A percentile compares a stretch with the other conserved stretches of the same genome.
These are phyloP conservation scores for Solanum pimpinellifolium DNA, from an alignment of 257 asterid species.

Conservation along the genomic window DNA sequence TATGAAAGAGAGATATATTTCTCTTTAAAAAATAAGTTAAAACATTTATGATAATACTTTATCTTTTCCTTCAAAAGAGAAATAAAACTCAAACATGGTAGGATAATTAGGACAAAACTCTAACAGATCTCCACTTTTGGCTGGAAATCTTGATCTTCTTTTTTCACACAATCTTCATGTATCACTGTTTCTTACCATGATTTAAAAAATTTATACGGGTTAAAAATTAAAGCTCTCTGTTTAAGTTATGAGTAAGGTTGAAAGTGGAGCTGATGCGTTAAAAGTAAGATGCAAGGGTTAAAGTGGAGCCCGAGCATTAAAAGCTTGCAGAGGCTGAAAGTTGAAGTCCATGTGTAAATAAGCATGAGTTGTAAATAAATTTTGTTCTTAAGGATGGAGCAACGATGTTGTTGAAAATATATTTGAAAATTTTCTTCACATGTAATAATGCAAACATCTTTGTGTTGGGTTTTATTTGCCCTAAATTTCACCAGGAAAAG, in stretches of 20 bases:
- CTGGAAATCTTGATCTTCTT: background rate
- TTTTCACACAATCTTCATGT: background rate
- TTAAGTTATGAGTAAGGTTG: no score
- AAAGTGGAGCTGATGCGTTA: no score
- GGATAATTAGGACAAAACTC: background rate
- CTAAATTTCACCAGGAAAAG: no score
- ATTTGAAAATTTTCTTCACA: background rate
- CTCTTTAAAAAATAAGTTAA: no score
- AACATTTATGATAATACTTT: no score
- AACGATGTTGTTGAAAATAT: background rate
- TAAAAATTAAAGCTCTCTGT: background rate
- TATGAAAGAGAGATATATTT: background rate
- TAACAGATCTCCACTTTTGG: background rate
- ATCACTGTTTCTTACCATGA: background rate
- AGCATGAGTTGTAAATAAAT: background rate
- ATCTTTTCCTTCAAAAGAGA: background rate
- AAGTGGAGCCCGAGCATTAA: background rate
- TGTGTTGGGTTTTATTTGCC: no score
- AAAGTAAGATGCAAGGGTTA: background rate
- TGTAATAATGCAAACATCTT: no score
- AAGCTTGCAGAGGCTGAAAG: background rate
- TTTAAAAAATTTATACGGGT: no score
- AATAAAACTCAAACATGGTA: background rate
- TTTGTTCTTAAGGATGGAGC: background rate
- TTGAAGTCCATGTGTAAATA: background rate